phyloP scores from a whole-genome alignment of 192 early-diverging fungal genomes.

The Haplosporangium gracile region DNA sequence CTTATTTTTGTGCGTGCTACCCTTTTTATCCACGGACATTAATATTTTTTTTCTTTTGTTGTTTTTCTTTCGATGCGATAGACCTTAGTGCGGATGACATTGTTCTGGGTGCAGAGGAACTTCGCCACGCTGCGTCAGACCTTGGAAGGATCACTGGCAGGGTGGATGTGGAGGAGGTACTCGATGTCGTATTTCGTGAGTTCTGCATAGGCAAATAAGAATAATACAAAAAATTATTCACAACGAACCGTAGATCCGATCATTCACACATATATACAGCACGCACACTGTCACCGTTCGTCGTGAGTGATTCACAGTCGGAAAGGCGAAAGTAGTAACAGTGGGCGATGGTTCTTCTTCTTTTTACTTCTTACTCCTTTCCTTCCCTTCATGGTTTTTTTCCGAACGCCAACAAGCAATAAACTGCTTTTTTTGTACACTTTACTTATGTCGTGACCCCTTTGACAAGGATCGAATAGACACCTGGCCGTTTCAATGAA shows the following conservation, averaged over 20 bases:
- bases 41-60: background rate
- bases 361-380: background rate
- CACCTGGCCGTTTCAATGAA: background rate
- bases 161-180: slow-evolving; percentile 79
- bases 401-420: no score
- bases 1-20: background rate
- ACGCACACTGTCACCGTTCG: background rate
- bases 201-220: slow-evolving; percentile 86
- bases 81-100: slow-evolving; percentile 61
- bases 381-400: background rate
- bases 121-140: slow-evolving; percentile 71
- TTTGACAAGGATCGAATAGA: background rate
- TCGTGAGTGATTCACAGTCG: background rate
- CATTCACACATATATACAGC: background rate
- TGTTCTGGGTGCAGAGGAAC: slow-evolving; percentile 82
- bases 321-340: background rate
- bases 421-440: background rate
- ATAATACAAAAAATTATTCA: background rate
- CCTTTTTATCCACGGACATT: background rate
- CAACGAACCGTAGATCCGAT: background rate
- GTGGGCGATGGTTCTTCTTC: background rate
- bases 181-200: slow-evolving; percentile 80
- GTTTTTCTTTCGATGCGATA: slow-evolving; percentile 5
- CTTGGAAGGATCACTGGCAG: slow-evolving; percentile 80
- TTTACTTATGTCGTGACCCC: background rate